Evolutionary conservation across 805 yeast genomes (phyloP).

Genomic region (Yarrowia osloensis): DNA sequence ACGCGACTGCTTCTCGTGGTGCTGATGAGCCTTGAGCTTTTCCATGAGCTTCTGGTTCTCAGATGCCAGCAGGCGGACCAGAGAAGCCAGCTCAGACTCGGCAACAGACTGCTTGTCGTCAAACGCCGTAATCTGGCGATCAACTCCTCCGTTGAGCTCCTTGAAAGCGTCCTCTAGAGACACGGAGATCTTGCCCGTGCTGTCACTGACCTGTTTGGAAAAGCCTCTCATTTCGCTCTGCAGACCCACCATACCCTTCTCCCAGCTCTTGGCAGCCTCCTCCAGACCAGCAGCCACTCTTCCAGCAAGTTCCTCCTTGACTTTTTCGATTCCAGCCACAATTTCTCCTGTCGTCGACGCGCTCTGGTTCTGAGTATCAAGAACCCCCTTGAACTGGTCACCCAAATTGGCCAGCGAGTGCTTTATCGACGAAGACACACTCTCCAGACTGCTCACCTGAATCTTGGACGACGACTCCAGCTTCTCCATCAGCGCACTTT

Average conservation of each 20-base stretch:
- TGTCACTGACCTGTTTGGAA: neutral
- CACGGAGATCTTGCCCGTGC: neutral
- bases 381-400: neutral
- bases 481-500: conserved; percentile 8
- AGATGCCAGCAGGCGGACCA: conserved; percentile 2
- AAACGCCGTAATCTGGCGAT: neutral
- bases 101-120: conserved; percentile 13
- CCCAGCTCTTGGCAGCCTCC: conserved; percentile 12
- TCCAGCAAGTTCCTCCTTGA: conserved; percentile 19
- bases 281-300: conserved; percentile 12
- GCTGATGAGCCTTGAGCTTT: conserved; percentile 1
- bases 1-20: conserved; percentile 5
- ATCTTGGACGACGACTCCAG: neutral
- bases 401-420: conserved; percentile 1
- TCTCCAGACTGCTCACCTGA: conserved; percentile 8
- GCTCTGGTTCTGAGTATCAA: conserved; percentile 17
- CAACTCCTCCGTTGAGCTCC: neutral
- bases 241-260: neutral
- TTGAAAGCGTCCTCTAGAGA: neutral
- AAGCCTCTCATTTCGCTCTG: conserved; percentile 5
- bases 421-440: conserved; percentile 6
- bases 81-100: conserved; percentile 10
- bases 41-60: conserved; percentile 5
- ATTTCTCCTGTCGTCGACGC: conserved; percentile 13
- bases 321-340: conserved; percentile 24